phyloP scores from a whole-genome alignment of 352 stramenopile species.

The Salisapilia sapeloensis region DNA sequence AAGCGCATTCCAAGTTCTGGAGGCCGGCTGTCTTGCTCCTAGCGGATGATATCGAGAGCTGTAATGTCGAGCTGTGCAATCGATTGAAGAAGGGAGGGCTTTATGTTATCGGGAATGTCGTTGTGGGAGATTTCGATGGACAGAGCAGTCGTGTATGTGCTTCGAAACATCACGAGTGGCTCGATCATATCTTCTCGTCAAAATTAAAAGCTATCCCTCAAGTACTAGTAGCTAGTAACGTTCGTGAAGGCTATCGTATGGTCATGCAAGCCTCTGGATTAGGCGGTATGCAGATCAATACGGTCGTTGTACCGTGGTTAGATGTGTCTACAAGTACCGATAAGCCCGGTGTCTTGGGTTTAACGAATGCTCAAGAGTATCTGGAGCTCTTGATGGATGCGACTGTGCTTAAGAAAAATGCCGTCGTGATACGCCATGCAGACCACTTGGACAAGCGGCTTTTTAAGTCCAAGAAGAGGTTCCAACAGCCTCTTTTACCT shows the following conservation, averaged over 20 bases:
- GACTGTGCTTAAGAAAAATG: slow-evolving; percentile 32
- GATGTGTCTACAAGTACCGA: slow-evolving; percentile 3
- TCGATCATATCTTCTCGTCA: slow-evolving; percentile 3
- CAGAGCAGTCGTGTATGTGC: slow-evolving; percentile 9
- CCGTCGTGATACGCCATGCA: slow-evolving; percentile 29
- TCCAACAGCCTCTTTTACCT: slow-evolving; percentile 2
- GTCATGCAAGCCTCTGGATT: slow-evolving; percentile 47
- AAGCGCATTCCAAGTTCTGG: slow-evolving; percentile 67
- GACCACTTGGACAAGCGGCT: slow-evolving; percentile 24
- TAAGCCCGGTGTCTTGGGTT: too few species aligned
- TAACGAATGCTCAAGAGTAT: slow-evolving; percentile 10
- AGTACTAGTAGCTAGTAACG: slow-evolving; percentile 23
- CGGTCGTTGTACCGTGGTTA: slow-evolving; percentile 39
- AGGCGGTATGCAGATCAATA: slow-evolving; percentile 68
- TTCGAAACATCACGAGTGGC: slow-evolving; percentile 22
- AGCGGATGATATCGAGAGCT: slow-evolving; percentile 13
- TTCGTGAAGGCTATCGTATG: slow-evolving; percentile 34
- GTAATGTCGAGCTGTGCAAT: slow-evolving; percentile 42
- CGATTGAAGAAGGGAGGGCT: slow-evolving; percentile 69
- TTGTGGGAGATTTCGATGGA: slow-evolving; percentile 17
- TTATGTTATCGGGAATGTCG: slow-evolving; percentile 47
- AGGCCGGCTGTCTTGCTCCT: slow-evolving; percentile 55
- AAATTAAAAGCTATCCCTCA: slow-evolving; percentile 8
- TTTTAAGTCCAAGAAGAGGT: slow-evolving; percentile 5
- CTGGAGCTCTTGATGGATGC: slow-evolving; percentile 25